phyloP scores from a whole-genome alignment of 495 filamentous ascomycete genomes.

The Halenospora varia region DNA sequence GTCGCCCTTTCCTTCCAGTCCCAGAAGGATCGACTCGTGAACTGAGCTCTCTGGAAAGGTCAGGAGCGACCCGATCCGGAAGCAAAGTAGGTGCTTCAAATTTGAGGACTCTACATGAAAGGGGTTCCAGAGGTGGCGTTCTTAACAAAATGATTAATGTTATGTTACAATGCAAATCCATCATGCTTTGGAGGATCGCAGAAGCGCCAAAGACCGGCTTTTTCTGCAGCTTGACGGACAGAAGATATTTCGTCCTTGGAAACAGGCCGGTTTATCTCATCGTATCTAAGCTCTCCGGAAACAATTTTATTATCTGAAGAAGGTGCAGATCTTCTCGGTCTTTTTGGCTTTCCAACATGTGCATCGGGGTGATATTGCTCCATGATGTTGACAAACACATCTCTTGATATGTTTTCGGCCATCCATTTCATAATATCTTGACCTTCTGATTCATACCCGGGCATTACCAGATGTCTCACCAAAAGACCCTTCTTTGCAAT shows the following conservation, averaged over 20 bases:
- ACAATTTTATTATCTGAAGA: no score
- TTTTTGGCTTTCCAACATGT: slow-evolving; percentile 64
- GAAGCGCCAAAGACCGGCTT: slow-evolving; percentile 71
- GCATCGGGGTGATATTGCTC: slow-evolving; percentile 76
- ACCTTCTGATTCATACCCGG: slow-evolving; percentile 64
- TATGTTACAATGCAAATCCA: slow-evolving; percentile 40
- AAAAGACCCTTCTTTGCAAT: slow-evolving; percentile 71
- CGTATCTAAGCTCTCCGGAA: slow-evolving; percentile 52
- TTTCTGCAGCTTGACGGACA: slow-evolving; percentile 59
- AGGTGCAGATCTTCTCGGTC: slow-evolving; percentile 24
- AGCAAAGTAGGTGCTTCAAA: no score
- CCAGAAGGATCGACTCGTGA: no score
- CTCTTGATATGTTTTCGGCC: slow-evolving; percentile 58
- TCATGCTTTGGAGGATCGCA: slow-evolving; percentile 64
- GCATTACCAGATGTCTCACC: slow-evolving; percentile 75
- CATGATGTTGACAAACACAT: slow-evolving; percentile 70
- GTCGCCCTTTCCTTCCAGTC: no score
- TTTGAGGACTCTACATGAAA: no score
- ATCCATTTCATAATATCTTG: slow-evolving; percentile 66
- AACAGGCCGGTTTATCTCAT: slow-evolving; percentile 71
- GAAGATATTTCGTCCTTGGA: slow-evolving; percentile 54
- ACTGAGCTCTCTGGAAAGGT: no score
- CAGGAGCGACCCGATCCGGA: no score
- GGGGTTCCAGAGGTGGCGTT: background rate
- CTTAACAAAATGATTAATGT: background rate